Percentiles rank a stretch among this genome's conserved stretches.
phyloP scores from a whole-genome alignment of 2,329 filamentous ascomycete species.

The Dactylonectria macrodidyma region DNA sequence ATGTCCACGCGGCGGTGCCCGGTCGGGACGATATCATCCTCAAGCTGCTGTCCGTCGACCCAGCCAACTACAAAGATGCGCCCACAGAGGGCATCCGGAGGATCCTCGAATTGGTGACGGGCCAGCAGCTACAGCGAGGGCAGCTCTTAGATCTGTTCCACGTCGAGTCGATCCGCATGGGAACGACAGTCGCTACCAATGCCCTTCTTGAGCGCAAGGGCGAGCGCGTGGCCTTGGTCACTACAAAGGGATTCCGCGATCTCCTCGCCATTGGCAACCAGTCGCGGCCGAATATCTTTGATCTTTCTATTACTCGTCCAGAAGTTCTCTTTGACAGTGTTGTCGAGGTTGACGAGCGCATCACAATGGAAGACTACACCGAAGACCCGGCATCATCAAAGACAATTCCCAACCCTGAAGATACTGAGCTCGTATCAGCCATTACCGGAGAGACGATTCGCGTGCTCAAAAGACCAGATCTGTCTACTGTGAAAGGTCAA shows the following conservation, averaged over 20 bases:
- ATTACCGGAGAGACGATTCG: constrained; percentile 79
- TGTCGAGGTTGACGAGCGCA: constrained; percentile 81
- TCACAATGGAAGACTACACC: constrained; percentile 81
- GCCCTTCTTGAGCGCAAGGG: constrained; percentile 83
- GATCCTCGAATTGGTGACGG: constrained; percentile 54
- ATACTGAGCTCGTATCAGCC: constrained; percentile 74
- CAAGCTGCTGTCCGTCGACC: constrained; percentile 67
- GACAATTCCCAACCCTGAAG: constrained; percentile 57
- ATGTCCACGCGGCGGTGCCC: constrained; percentile 44
- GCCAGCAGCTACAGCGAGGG: constrained; percentile 52
- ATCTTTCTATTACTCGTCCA: constrained; percentile 77
- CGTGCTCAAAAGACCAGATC: constrained; percentile 73
- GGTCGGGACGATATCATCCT: constrained; percentile 44
- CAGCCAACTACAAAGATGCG: constrained; percentile 80
- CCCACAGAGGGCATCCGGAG: constrained; percentile 80
- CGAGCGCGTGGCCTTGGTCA: constrained; percentile 78
- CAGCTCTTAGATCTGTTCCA: constrained; percentile 53
- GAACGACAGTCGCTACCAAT: constrained; percentile 86
- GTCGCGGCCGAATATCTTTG: constrained; percentile 80
- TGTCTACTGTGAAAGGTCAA: constrained; percentile 41
- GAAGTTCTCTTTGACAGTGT: constrained; percentile 79
- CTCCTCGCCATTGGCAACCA: constrained; percentile 82
- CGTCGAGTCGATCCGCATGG: constrained; percentile 81
- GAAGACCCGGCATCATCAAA: constrained; percentile 73
- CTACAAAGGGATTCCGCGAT: constrained; percentile 81